These are phyloP conservation scores for Pulveroboletus sp. DNA, from an alignment of 768 basidiomycete species.

Conservation along the genomic window DNA sequence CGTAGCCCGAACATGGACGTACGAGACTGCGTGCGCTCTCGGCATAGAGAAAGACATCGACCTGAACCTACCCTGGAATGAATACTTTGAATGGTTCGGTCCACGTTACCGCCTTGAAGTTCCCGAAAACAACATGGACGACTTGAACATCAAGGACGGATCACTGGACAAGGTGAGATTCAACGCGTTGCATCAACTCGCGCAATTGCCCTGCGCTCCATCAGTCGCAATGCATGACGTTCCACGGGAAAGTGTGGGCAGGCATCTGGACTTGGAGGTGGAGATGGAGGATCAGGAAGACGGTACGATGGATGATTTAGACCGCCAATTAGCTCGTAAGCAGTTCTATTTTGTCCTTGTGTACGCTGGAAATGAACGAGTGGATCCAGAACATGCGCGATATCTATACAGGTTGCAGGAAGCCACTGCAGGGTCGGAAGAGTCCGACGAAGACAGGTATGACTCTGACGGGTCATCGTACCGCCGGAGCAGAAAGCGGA, in stretches of 20 bases:
- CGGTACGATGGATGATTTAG: conserved; percentile 51
- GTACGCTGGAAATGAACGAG: not conserved
- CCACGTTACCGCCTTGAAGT: conserved; percentile 93
- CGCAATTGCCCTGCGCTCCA: conserved; percentile 66
- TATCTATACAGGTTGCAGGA: conserved; percentile 61
- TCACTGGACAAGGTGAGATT: conserved; percentile 79
- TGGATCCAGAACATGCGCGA: conserved; percentile 52
- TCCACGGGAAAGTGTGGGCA: conserved; percentile 62
- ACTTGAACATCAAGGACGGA: conserved; percentile 77
- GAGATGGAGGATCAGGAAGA: conserved; percentile 38
- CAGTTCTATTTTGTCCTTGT: conserved; percentile 1
- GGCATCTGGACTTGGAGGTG: conserved; percentile 54
- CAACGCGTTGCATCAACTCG: conserved; percentile 50
- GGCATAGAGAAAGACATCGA: conserved; percentile 78
- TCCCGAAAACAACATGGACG: conserved; percentile 89
- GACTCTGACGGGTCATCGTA: conserved; percentile 49
- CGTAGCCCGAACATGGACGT: conserved; percentile 91
- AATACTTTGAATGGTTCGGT: conserved; percentile 97
- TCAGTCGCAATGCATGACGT: conserved; percentile 84
- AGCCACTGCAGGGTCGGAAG: conserved; percentile 42
- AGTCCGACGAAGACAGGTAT: conserved; percentile 43
- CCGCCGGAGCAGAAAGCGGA: conserved; percentile 45
- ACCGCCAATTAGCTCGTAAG: conserved; percentile 70
- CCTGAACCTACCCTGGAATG: conserved; percentile 76
- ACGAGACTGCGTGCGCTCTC: conserved; percentile 94